These are phyloP conservation scores for Aspergillus vadensis DNA, from an alignment of 2,329 filamentous ascomycete genomes.

Conservation along the genomic window DNA sequence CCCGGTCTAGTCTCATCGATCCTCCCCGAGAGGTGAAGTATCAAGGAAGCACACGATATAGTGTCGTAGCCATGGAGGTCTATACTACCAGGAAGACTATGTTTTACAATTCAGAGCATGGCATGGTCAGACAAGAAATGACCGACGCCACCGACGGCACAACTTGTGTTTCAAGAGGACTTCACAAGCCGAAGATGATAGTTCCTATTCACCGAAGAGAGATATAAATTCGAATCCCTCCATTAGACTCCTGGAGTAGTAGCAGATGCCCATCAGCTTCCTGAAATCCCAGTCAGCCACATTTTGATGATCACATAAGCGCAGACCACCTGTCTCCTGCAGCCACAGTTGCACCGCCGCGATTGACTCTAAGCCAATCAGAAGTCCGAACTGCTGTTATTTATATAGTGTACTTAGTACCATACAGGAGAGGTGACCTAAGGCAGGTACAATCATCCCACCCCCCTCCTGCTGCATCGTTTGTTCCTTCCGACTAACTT, in stretches of 20 bases:
- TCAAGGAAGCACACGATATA: not conserved
- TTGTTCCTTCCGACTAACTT: not conserved
- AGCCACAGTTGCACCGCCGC: conserved; percentile 14
- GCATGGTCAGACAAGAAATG: conserved; percentile 19
- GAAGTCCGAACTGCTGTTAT: conserved; percentile 23
- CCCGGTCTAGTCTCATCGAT: not conserved
- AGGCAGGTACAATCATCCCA: conserved; percentile 22
- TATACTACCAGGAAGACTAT: conserved; percentile 7
- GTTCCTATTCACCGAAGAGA: not conserved
- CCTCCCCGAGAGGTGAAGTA: not conserved
- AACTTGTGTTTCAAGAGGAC: not conserved
- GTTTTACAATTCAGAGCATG: conserved; percentile 2
- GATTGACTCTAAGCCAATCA: conserved; percentile 19
- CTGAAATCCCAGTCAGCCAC: not conserved
- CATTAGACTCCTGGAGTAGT: not conserved
- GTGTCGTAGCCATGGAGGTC: conserved; percentile 14
- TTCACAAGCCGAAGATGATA: not conserved
- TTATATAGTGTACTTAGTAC: conserved; percentile 1
- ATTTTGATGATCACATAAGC: conserved; percentile 10
- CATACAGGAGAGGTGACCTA: conserved; percentile 12
- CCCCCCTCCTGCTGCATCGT: conserved; percentile 28
- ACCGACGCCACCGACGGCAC: conserved; percentile 17
- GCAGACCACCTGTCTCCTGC: conserved; percentile 8
- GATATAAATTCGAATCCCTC: not conserved
- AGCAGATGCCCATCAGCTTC: not conserved